Evolutionary conservation across 2,329 filamentous ascomycete species (phyloP).

Genomic region (Xylariaceae sp.): DNA sequence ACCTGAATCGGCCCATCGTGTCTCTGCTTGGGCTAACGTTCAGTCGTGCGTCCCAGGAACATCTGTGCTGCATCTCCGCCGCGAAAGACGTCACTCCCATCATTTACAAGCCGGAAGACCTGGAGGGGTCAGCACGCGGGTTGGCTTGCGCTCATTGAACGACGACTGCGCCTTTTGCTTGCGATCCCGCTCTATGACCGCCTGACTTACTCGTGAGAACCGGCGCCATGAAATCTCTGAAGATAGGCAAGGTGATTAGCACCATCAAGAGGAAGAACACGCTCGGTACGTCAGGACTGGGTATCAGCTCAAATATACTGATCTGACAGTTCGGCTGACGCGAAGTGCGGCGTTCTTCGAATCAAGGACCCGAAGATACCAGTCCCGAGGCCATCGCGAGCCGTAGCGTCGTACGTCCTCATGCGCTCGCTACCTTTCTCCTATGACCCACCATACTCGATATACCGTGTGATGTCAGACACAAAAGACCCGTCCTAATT

Average conservation of each 20-base stretch:
- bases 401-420: slow-evolving; percentile 57
- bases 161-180: not conserved
- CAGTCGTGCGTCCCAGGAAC: slow-evolving; percentile 1
- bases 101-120: not conserved
- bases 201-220: not conserved
- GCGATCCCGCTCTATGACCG: not conserved
- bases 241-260: slow-evolving; percentile 52
- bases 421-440: slow-evolving; percentile 1
- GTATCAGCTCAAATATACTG: not conserved
- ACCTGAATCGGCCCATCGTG: not conserved
- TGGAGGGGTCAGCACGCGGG: slow-evolving; percentile 1
- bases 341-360: not conserved
- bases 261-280: slow-evolving; percentile 48
- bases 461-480: not conserved
- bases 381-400: slow-evolving; percentile 62
- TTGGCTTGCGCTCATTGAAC: not conserved
- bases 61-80: slow-evolving; percentile 6
- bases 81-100: slow-evolving; percentile 1
- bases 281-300: slow-evolving; percentile 21
- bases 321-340: slow-evolving; percentile 7
- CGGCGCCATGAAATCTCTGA: slow-evolving; percentile 43
- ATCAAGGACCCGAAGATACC: slow-evolving; percentile 38
- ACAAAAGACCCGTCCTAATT: slow-evolving; percentile 16
- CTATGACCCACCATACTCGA: slow-evolving; percentile 3
- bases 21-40: not conserved